Evolutionary conservation across 768 basidiomycete species (phyloP).

Genomic region (Gymnopilus junonius): DNA sequence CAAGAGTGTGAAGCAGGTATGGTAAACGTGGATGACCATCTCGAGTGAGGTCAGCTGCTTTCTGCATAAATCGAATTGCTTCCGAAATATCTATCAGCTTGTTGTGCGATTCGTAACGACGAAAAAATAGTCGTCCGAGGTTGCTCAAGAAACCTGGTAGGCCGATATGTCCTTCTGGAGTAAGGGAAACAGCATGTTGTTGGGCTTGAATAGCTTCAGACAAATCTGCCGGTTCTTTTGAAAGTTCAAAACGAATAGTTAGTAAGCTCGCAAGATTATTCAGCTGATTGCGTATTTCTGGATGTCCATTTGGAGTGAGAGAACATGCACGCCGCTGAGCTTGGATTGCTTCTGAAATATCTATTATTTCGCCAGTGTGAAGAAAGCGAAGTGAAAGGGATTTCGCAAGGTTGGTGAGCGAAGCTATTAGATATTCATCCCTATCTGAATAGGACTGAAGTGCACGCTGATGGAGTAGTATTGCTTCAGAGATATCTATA

Average conservation of each 20-base stretch:
- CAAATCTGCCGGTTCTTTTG: constrained; percentile 7
- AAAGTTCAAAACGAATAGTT: constrained; percentile 8
- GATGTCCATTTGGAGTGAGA: constrained; percentile 7
- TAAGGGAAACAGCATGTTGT: constrained; percentile 13
- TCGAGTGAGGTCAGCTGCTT: constrained; percentile 4
- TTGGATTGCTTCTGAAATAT: constrained; percentile 20
- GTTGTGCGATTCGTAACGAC: neutral
- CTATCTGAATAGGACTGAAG: neutral
- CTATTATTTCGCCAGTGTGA: constrained; percentile 11
- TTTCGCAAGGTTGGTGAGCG: constrained; percentile 9
- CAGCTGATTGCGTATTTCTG: neutral
- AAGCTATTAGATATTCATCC: neutral
- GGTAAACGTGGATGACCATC: neutral
- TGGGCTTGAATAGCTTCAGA: constrained; percentile 9
- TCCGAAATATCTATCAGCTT: neutral
- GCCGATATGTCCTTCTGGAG: neutral
- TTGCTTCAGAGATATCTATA: neutral
- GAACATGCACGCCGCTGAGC: constrained; percentile 1
- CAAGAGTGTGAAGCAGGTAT: constrained; percentile 6
- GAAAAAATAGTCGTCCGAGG: neutral
- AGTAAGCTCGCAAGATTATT: constrained; percentile 23
- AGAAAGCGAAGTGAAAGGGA: constrained; percentile 11
- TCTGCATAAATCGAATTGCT: constrained; percentile 9
- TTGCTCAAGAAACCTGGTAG: neutral
- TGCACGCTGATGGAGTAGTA: neutral